phyloP scores from a whole-genome alignment of 2,329 filamentous ascomycete species.

The Colletotrichum acutatum region DNA sequence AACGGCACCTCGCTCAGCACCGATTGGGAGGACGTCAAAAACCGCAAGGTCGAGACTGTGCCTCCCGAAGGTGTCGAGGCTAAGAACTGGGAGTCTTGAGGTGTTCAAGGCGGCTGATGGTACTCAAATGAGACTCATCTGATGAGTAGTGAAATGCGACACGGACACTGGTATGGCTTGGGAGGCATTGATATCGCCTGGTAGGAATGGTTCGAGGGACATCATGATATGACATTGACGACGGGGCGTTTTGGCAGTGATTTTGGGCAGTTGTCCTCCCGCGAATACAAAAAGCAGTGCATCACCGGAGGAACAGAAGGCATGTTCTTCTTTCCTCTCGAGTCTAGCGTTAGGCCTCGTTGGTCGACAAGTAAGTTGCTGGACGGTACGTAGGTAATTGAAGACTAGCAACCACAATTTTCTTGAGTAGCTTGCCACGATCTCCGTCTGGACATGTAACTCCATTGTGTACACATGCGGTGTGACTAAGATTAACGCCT shows the following conservation, averaged over 20 bases:
- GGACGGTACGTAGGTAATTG: neutral
- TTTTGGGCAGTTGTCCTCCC: neutral
- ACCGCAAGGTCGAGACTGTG: constrained; percentile 74
- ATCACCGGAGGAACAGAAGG: neutral
- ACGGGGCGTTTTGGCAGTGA: neutral
- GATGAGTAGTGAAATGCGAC: neutral
- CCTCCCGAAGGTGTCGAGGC: constrained; percentile 83
- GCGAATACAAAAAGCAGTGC: neutral
- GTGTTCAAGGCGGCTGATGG: too few species aligned
- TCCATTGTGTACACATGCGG: neutral
- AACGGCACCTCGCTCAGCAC: constrained; percentile 94
- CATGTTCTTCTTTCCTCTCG: neutral
- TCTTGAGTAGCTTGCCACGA: neutral
- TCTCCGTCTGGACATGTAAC: neutral
- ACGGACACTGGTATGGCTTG: neutral
- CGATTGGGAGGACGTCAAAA: constrained; percentile 86
- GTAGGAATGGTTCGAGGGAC: neutral
- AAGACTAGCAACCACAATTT: neutral
- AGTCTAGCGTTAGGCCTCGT: constrained; percentile 15
- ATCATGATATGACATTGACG: neutral
- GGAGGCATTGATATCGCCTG: neutral
- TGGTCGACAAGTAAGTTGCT: neutral
- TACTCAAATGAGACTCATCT: neutral
- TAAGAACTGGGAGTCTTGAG: constrained; percentile 70
- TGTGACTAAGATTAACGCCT: neutral